phyloP scores from a whole-genome alignment of 495 filamentous ascomycete genomes.

The Hyphodiscus hymeniophilus region DNA sequence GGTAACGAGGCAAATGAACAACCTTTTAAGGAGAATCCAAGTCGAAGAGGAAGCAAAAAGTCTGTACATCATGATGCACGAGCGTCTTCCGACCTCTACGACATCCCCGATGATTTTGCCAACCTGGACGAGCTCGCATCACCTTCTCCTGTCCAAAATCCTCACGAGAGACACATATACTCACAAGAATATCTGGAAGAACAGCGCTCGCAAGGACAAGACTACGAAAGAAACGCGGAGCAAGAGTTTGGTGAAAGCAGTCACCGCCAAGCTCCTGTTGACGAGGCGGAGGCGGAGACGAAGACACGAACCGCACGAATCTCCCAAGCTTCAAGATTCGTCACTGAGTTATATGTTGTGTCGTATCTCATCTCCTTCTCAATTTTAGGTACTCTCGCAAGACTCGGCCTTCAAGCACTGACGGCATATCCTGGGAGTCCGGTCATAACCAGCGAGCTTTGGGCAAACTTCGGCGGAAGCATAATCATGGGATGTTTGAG shows the following conservation, averaged over 20 bases:
- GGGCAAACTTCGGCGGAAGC: no score
- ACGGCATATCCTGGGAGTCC: no score
- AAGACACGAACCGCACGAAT: no score
- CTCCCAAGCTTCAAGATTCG: no score
- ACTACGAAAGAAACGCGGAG: constrained; percentile 1
- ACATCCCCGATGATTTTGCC: constrained; percentile 34
- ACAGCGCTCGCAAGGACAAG: constrained; percentile 1
- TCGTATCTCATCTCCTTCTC: no score
- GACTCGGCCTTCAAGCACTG: no score
- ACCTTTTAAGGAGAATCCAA: no score
- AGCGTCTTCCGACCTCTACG: constrained; percentile 21
- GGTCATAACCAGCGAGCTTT: no score
- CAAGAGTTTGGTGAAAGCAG: not conserved
- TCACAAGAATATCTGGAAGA: constrained; percentile 13
- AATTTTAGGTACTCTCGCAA: no score
- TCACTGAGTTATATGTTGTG: no score
- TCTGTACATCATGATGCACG: not conserved
- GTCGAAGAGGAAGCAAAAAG: constrained; percentile 22
- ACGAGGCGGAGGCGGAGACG: not conserved
- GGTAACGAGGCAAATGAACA: no score
- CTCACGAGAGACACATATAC: constrained; percentile 27
- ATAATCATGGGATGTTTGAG: constrained; percentile 76
- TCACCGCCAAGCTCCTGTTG: not conserved
- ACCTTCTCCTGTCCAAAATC: constrained; percentile 35
- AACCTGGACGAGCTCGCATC: constrained; percentile 37